A percentile compares a stretch with the other conserved stretches of the same genome.
These are phyloP conservation scores for Prunus padus DNA, from an alignment of 306 rosid genomes.

Conservation along the genomic window DNA sequence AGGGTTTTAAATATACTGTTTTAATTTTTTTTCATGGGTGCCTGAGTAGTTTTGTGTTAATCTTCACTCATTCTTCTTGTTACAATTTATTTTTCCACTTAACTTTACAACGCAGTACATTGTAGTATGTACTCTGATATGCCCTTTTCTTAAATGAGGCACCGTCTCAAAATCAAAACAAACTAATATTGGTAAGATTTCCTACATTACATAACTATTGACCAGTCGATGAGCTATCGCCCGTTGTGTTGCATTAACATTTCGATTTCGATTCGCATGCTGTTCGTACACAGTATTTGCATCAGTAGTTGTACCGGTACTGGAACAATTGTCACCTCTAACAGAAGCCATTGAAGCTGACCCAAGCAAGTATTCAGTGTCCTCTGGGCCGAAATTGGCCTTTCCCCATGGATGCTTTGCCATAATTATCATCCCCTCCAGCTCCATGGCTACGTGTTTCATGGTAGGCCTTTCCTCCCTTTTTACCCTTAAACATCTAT, in stretches of 20 bases:
- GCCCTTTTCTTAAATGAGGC: no score
- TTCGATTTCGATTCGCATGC: slow-evolving; percentile 20
- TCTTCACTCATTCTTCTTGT: neutral
- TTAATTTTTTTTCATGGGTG: slow-evolving; percentile 1
- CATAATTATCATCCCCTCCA: slow-evolving; percentile 6
- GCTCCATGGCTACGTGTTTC: slow-evolving; percentile 24
- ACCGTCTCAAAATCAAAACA: neutral
- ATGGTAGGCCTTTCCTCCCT: slow-evolving; percentile 15
- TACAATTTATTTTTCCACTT: neutral
- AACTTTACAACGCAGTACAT: neutral
- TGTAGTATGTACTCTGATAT: neutral
- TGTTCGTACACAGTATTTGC: slow-evolving; percentile 10
- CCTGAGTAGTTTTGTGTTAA: neutral
- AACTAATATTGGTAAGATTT: neutral
- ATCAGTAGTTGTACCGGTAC: neutral
- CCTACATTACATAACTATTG: no score
- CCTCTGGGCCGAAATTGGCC: neutral
- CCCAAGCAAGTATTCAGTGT: slow-evolving; percentile 5
- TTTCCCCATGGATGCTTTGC: slow-evolving; percentile 4
- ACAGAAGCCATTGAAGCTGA: neutral
- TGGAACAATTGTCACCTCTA: neutral
- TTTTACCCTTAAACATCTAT: slow-evolving; percentile 16
- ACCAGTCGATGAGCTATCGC: neutral
- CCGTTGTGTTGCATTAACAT: slow-evolving; percentile 14
- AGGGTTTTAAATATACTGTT: neutral